Evolutionary conservation across 306 rosid species (phyloP), one percentile per base, ranked within the genome.

Genomic region (Citrullus colocynthis): DNA sequence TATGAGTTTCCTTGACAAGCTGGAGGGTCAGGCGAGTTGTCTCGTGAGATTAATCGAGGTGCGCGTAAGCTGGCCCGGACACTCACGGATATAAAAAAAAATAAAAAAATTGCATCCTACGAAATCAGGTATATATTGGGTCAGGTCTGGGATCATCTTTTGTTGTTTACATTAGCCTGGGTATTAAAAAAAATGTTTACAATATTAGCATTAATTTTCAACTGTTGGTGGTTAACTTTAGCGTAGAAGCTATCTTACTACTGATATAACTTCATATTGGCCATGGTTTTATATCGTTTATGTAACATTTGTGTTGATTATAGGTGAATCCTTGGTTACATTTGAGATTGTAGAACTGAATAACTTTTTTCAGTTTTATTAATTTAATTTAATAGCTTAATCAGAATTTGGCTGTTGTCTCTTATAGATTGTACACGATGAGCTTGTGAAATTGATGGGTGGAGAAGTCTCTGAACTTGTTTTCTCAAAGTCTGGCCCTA

Each of bases 391-490:
- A 37, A 41, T 67, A 39, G 10, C 34, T 41, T 67, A 16, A 41
- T 10, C 13, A 41, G 32, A 67, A 39, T 49, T 39, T 74, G 52
- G 49, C 49, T 76, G 17, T 24, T 78, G 66, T 56, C 76, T 86
- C 81, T 80, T 89, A 81, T 90, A 95, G 99, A 91, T 92, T 87
- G 99, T 90, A 48, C 84, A 85, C 81, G 99, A 91, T 73, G 99
- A 95, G 86, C 93, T 95, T 73, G 96, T 95, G 82, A 85, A 90
- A 84, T 82, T 95, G 88, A 95, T 95, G 99, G 99, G 99, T 36
- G 99, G 97, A 78, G 97, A 92, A 87, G 96, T 92, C 41, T 88
- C 97, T 59, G 99, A 92, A 84, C 88, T 95, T 62, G 87, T 51
- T 79, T 95, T 90, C 76, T 64, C 96, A 82, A 89, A 91, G 82